Percentiles rank a stretch among this genome's conserved stretches.
Conservation (phyloP, 164 flowering plant genomes). For the Kingdonia uniflora region DNA sequence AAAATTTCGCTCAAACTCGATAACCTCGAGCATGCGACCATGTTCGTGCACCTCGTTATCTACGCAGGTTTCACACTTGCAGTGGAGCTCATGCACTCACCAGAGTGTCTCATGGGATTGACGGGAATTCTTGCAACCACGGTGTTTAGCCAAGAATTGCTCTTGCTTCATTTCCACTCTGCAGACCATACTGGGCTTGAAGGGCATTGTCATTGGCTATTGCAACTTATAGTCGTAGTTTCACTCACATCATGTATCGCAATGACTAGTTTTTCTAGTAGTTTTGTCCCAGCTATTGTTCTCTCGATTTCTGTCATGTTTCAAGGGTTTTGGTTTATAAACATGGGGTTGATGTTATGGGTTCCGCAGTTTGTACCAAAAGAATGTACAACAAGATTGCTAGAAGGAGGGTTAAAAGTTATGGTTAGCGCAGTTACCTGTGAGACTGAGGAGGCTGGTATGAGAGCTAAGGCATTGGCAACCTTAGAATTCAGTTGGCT, state of each 20-base stretch:
- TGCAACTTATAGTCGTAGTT: conserved; percentile 53
- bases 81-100: conserved; percentile 28
- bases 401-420: conserved; percentile 6
- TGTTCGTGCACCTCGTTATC: conserved; percentile 70
- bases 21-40: conserved; percentile 59
- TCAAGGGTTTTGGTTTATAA: conserved; percentile 74
- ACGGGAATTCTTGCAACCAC: conserved; percentile 51
- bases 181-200: conserved; percentile 70
- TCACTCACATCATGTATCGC: conserved; percentile 39
- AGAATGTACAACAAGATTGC: conserved; percentile 32
- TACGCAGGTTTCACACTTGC: conserved; percentile 45
- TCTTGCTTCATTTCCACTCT: conserved; percentile 64
- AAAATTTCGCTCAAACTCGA: conserved; percentile 35
- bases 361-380: conserved; percentile 40
- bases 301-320: conserved; percentile 47
- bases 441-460: conserved; percentile 33
- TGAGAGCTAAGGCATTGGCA: conserved; percentile 52
- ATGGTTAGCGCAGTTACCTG: conserved; percentile 46
- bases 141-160: conserved; percentile 62
- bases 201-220: conserved; percentile 83
- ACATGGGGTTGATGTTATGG: conserved; percentile 70
- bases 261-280: conserved; percentile 24
- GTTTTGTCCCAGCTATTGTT: conserved; percentile 45
- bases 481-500: conserved; percentile 85
- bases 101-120: conserved; percentile 29